These are phyloP conservation scores for Kodamaea fukazawae DNA, from an alignment of 805 yeast genomes.

Conservation along the genomic window DNA sequence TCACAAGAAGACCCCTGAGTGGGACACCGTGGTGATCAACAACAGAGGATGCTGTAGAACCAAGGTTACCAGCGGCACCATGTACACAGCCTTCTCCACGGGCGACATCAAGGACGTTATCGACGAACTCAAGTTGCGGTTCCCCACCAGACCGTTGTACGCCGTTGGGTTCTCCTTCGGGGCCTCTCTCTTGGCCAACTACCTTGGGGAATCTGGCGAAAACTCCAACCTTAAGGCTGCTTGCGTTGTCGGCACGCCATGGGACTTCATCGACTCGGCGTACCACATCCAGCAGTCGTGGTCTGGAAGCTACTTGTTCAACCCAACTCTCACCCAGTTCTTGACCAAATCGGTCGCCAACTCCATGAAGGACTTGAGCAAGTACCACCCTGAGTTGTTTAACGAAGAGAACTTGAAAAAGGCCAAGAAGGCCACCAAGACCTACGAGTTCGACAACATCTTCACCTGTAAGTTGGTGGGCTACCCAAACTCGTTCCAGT, in stretches of 20 bases:
- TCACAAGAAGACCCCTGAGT: constrained; percentile 23
- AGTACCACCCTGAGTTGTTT: constrained; percentile 27
- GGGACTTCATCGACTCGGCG: constrained; percentile 63
- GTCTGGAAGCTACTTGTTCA: constrained; percentile 34
- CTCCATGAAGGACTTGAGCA: constrained; percentile 32
- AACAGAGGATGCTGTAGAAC: constrained; percentile 77
- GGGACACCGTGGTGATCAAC: constrained; percentile 69
- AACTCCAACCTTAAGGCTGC: constrained; percentile 46
- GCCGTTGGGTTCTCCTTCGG: constrained; percentile 83
- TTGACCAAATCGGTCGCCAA: constrained; percentile 32
- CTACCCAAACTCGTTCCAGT: constrained; percentile 58
- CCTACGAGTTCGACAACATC: constrained; percentile 59
- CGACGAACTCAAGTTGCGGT: constrained; percentile 45
- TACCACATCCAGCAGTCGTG: constrained; percentile 37
- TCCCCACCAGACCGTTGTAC: constrained; percentile 61
- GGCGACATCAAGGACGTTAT: constrained; percentile 63
- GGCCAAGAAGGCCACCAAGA: constrained; percentile 22
- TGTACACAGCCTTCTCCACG: constrained; percentile 71
- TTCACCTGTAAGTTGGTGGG: constrained; percentile 69
- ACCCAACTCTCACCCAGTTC: constrained; percentile 31
- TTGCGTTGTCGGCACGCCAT: constrained; percentile 59
- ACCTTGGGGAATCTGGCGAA: constrained; percentile 50
- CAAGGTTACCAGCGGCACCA: constrained; percentile 60
- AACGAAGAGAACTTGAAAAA: constrained; percentile 20
- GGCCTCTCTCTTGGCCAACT: constrained; percentile 67